Evolutionary conservation across 768 basidiomycete genomes (phyloP).

Genomic region (Lyophyllum decastes): DNA sequence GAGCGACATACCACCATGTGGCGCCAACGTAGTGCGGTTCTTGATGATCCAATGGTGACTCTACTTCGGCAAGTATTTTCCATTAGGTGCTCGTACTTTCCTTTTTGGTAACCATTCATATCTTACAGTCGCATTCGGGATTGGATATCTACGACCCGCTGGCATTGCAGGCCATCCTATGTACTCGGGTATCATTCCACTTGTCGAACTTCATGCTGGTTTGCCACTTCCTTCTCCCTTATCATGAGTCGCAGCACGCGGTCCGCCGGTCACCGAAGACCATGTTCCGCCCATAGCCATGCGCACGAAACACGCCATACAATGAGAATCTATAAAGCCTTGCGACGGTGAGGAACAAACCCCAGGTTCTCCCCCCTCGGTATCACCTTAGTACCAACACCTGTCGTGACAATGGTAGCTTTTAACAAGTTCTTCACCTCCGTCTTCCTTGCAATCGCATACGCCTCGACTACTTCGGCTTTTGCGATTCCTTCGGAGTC

Average conservation of each 20-base stretch:
- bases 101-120: neutral
- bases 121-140: neutral
- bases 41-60: neutral
- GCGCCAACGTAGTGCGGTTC: neutral
- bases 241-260: neutral
- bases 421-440: slow-evolving; percentile 31
- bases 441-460: slow-evolving; percentile 28
- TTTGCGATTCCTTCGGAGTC: slow-evolving; percentile 26
- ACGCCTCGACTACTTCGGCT: slow-evolving; percentile 26
- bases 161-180: neutral
- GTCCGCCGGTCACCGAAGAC: neutral
- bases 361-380: neutral
- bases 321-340: neutral
- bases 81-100: neutral
- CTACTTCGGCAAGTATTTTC: neutral
- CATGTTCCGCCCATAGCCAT: neutral
- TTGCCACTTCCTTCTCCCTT: neutral
- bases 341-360: neutral
- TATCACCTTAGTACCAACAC: neutral
- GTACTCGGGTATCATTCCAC: neutral
- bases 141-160: neutral
- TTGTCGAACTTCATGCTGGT: neutral
- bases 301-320: neutral
- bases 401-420: slow-evolving; percentile 18
- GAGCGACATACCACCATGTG: neutral